A percentile compares a stretch with the other conserved stretches of the same genome.
These are phyloP conservation scores for Wickerhamomyces sp. DNA, from an alignment of 1,139 yeast genomes.

Conservation along the genomic window DNA sequence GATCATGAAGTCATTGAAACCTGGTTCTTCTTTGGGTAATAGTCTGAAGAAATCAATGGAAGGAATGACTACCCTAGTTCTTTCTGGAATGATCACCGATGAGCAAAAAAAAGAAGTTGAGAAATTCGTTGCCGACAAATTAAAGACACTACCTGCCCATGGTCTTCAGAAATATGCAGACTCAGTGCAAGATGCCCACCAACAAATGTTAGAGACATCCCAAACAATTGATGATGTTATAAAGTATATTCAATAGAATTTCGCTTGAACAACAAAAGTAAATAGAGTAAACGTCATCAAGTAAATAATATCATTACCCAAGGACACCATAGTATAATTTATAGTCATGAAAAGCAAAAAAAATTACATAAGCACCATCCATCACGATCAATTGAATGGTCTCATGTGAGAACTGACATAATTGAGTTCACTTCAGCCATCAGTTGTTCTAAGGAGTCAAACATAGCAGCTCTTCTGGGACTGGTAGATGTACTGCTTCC, in stretches of 20 bases:
- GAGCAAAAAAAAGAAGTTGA: conserved; percentile 26
- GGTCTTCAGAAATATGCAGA: conserved; percentile 24
- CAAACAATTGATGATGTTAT: conserved; percentile 7
- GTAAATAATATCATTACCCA: no score
- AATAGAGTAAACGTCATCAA: neutral
- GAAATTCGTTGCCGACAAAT: conserved; percentile 32
- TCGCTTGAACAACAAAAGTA: conserved; percentile 2
- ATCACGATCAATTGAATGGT: neutral
- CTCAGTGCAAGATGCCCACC: conserved; percentile 21
- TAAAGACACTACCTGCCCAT: conserved; percentile 32
- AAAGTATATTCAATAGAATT: neutral
- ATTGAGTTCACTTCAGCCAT: conserved; percentile 17
- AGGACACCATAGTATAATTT: no score
- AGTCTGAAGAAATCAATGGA: conserved; percentile 36
- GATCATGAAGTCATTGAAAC: conserved; percentile 38
- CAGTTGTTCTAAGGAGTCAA: conserved; percentile 17
- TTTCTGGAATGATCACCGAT: conserved; percentile 38
- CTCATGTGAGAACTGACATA: conserved; percentile 4
- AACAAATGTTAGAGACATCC: conserved; percentile 12
- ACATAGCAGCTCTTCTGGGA: conserved; percentile 15
- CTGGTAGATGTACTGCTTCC: conserved; percentile 1
- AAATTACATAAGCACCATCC: no score
- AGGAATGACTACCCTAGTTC: conserved; percentile 37
- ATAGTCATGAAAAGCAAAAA: no score
- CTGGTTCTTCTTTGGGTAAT: conserved; percentile 35